Evolutionary conservation across 164 flowering plant genomes (phyloP).

Genomic region (Buxus sempervirens): DNA sequence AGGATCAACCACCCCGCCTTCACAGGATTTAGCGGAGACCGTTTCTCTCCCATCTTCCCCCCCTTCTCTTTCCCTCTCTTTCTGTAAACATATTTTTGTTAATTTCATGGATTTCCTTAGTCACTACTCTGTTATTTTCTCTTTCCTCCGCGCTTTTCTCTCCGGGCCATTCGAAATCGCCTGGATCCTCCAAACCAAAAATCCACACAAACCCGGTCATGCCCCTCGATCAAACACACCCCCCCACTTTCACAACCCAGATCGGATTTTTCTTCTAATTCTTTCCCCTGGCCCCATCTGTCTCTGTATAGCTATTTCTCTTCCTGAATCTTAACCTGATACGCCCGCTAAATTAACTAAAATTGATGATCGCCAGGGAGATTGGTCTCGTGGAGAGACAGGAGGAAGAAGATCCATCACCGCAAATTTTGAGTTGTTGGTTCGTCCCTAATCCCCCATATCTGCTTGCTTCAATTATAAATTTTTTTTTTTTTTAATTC

Average conservation of each 20-base stretch:
- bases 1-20: not conserved
- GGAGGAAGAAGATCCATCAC: no score
- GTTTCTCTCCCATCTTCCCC: not conserved
- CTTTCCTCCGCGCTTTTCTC: conserved; percentile 15
- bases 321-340: no score
- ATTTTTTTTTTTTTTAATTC: no score
- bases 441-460: no score
- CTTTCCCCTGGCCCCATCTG: no score
- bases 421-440: no score
- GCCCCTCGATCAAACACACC: conserved; percentile 8
- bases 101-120: not conserved
- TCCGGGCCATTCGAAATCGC: conserved; percentile 13
- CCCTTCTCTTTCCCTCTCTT: conserved; percentile 2
- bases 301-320: no score
- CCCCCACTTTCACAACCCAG: conserved; percentile 6
- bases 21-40: not conserved
- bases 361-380: no score
- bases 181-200: conserved; percentile 7
- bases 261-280: not conserved
- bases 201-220: not conserved
- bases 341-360: no score
- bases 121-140: conserved; percentile 4
- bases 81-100: not conserved
- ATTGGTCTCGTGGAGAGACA: no score
- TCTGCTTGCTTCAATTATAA: no score